Evolutionary conservation across 352 stramenopile species (phyloP).

Genomic region (Sclerospora graminicola): DNA sequence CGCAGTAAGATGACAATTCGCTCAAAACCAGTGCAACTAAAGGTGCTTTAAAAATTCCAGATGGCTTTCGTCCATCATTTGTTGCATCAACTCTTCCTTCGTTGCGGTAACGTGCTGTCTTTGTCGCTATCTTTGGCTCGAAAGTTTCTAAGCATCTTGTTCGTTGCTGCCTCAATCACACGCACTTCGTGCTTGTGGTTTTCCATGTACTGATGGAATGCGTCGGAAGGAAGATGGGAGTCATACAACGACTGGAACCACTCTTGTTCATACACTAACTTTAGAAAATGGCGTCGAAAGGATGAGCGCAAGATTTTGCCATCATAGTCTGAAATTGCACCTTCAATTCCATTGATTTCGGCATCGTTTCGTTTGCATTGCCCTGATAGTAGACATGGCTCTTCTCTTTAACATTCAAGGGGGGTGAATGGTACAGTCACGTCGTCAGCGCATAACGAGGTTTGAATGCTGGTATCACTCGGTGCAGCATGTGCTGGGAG

Average conservation of each 20-base stretch:
- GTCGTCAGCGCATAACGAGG: conserved; percentile 56
- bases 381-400: no score
- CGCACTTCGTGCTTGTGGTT: conserved; percentile 42
- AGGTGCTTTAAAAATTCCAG: conserved; percentile 14
- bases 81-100: conserved; percentile 17
- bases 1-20: conserved; percentile 18
- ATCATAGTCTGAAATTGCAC: conserved; percentile 23
- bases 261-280: conserved; percentile 41
- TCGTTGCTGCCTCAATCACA: conserved; percentile 38
- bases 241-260: conserved; percentile 48
- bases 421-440: no score
- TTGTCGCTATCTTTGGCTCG: conserved; percentile 23
- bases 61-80: conserved; percentile 12
- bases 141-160: conserved; percentile 52
- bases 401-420: no score
- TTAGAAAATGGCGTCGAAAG: conserved; percentile 55
- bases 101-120: conserved; percentile 24
- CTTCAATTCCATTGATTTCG: no score
- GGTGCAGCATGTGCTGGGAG: conserved; percentile 72
- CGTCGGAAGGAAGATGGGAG: conserved; percentile 38
- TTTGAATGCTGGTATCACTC: conserved; percentile 39
- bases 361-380: no score
- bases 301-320: conserved; percentile 43
- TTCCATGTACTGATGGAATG: conserved; percentile 52
- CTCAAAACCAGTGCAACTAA: conserved; percentile 43